Conservation (phyloP, 768 basidiomycete species). For the Fomitopsis pulvina region DNA sequence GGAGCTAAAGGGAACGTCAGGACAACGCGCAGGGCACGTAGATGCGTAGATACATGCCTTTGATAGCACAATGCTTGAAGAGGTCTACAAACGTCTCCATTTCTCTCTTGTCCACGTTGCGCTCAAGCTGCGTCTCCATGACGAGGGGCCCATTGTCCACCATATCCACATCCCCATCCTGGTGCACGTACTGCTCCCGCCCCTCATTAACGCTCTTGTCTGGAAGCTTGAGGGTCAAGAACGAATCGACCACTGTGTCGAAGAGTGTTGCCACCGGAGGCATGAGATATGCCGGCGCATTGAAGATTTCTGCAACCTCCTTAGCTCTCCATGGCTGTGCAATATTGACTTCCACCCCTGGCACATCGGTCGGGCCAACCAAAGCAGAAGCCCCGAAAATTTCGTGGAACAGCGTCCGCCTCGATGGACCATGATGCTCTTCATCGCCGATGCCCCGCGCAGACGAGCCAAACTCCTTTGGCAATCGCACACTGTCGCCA, state of each 20-base stretch:
- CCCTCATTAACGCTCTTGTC: slow-evolving; percentile 13
- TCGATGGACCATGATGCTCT: slow-evolving; percentile 23
- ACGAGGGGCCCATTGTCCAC: slow-evolving; percentile 14
- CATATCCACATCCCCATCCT: slow-evolving; percentile 27
- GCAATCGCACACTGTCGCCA: slow-evolving; percentile 47
- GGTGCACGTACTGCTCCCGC: slow-evolving; percentile 18
- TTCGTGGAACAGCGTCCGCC: slow-evolving; percentile 76
- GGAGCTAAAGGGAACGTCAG: slow-evolving; percentile 4
- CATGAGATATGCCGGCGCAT: slow-evolving; percentile 67
- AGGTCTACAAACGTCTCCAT: slow-evolving; percentile 53
- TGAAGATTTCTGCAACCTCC: slow-evolving; percentile 45
- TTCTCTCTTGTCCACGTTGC: slow-evolving; percentile 45
- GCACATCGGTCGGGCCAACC: slow-evolving; percentile 19
- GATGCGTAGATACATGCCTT: slow-evolving; percentile 23
- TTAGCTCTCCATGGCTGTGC: slow-evolving; percentile 32
- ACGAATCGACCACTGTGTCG: slow-evolving; percentile 49
- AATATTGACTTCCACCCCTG: slow-evolving; percentile 13
- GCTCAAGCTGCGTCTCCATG: slow-evolving; percentile 22
- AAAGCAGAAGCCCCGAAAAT: slow-evolving; percentile 84
- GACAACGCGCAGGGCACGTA: not conserved
- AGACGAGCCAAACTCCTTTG: slow-evolving; percentile 36
- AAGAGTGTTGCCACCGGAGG: slow-evolving; percentile 72
- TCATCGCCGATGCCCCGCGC: slow-evolving; percentile 31
- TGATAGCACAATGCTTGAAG: slow-evolving; percentile 48
- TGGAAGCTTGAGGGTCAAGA: slow-evolving; percentile 30